Evolutionary conservation across 179 eudicot genomes (phyloP), one percentile per base, ranked within the genome.

Genomic region (Beta lomatogona): DNA sequence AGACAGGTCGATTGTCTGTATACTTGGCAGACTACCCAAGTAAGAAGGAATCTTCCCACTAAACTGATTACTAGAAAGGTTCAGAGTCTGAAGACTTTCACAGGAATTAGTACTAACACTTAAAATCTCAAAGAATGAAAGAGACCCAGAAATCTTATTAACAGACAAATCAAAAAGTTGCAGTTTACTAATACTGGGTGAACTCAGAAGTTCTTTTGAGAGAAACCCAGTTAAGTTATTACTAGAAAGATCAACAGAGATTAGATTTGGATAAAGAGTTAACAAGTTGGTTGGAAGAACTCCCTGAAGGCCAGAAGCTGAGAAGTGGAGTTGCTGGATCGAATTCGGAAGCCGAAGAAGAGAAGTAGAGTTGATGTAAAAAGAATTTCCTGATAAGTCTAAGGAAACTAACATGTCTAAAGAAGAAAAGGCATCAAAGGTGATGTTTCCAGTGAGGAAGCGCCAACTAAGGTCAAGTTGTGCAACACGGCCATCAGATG

Each of bases 1-100:
- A 4, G 99, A 94, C 80, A 96, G 85, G 86, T 93, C 99, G 8
- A 96, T 59, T 48, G 83, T 86, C 79, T 93, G 91, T 68, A 96
- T 73, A 76, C 84, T 87, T 36, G 61, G 64, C 83, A 69, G 89
- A 77, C 41, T 81, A 36, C 97, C 94, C 59, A 88, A 85, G n/a
- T 31, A 21, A 1, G 78, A 71, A 5, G 98, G 93, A 52, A 96
- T 86, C 69, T 79, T 80, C 6, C 98, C 98, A 2, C 87, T 81
- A 16, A 96, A 78, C 46, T 73, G 86, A 67, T 96, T 96, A 10
- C 67, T 79, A 0, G 98, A 92, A 76, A 96, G 71, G 57, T 90
- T 91, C 79, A 94, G 21, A 45, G 71, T 87, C 79, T 75, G 83
- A 16, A 96, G 88, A 54, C 71, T 85, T 31, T 91, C 87, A 79